Evolutionary conservation across 2,329 filamentous ascomycete species (phyloP), one percentile per base, ranked within the genome.

Genomic region (Sporothrix pseudoabietina): DNA sequence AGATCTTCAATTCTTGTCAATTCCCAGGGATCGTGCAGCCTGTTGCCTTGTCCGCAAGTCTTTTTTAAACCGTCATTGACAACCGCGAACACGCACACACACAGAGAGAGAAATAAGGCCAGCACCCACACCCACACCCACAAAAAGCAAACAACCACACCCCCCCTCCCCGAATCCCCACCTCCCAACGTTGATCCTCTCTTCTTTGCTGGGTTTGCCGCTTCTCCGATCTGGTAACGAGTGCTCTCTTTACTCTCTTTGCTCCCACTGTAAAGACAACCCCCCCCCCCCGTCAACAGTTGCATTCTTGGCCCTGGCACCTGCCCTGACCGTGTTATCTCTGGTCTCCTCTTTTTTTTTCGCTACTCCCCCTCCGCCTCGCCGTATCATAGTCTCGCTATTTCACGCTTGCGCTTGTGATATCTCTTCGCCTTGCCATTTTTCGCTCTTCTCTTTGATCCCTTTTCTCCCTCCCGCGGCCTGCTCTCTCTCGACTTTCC

Each of bases 21-120:
- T 16, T 71, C 69, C 44, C 68, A 71, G 59, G 68, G 35, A 73
- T 71, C 69, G 68, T 71, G 59, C 26, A 73, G 71, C 59, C 71
- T 57, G 57, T n/a, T 55, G 52, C 16, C 26, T 35, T 49, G 30
- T 47, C 66, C 55, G 72, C 68, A 73, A 32, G 66, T 66, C 72
- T 66, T 61, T 66, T 57, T 61, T 63, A 65, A 54, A 30, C 44
- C 63, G 49, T 49, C 52, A 61, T 63, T 12, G 16, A 63, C 65
- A 59, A n/a, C 61, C 30, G 22, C 39, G 41, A 35, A 35, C 35
- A 35, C 35, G 35, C 35, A 35, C 35, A 35, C 4, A 35, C n/a
- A 66, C 61, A 47, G 5, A 19, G 41, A 30, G 22, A 66, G n/a
- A 65, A 22, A 47, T n/a, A 65, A 63, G 35, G 19, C 59, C 39